Evolutionary conservation across 2,329 filamentous ascomycete species (phyloP), one percentile per base, ranked within the genome.

Genomic region (Chaetomiaceae sp.): DNA sequence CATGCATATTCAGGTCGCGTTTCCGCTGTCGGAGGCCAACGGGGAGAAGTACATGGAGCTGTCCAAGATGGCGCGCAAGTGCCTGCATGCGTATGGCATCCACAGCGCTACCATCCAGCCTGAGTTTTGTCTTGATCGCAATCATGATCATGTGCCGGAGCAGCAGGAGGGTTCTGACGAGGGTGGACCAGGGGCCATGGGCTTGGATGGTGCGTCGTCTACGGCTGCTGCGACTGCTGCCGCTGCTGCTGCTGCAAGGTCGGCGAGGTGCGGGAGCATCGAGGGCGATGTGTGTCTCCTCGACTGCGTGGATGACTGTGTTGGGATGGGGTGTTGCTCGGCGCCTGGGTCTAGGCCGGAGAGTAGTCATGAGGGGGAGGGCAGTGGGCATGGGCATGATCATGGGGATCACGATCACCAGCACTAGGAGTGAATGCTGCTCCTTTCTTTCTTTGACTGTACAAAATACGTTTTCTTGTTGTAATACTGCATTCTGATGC

Each of bases 41-140:
- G 83, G 82, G 37, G 80, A 82, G 65, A 84, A 86, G 64, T 99
- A 97, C 73, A 99, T 99, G 92, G 81, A 85, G 59, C 80, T 99
- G 36, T 90, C 92, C 19, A 84, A 83, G 55, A 84, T 87, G 53
- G 88, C 95, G 17, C 82, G 91, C 44, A 85, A 85, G 65, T 99
- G 94, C 65, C 83, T 99, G 3, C 94, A 99, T 70, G 91, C 84
- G 33, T 96, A 95, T 64, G 92, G 94, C 52, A 97, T 99, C 60
- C 94, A 99, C 74, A 95, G 89, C 34, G 92, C 91, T 33, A 99
- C 94, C 12, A 97, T 99, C 63, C 94, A 99, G 71, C 94, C 94
- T 6, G 94, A 99, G 70, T 99, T 85, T 62, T 84, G 81, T 58
- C 69, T 82, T 23, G 81, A 82, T 59, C 65, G 72, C 37, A 68